Conservation (phyloP, 352 stramenopile genomes). For the Detonula confervacea region DNA sequence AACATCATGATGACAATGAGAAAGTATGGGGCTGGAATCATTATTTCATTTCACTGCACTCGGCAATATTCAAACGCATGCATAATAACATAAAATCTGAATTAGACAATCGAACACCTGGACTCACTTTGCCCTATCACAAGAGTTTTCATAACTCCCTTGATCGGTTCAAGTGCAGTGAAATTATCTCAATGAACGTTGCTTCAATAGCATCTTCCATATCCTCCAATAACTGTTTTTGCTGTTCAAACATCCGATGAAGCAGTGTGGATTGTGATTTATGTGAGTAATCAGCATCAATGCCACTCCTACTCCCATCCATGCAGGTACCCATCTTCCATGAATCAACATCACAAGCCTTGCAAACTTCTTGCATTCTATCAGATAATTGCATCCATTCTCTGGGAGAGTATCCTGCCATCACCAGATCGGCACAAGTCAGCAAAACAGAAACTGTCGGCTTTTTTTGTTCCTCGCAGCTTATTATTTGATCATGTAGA, state of each 20-base stretch:
- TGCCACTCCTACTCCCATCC: constrained; percentile 1
- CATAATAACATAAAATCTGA: constrained; percentile 3
- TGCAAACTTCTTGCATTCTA: constrained; percentile 32
- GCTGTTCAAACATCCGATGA: constrained; percentile 28
- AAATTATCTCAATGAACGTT: constrained; percentile 42
- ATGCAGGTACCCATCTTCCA: constrained; percentile 36
- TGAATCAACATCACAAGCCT: constrained; percentile 17
- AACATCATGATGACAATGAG: background rate
- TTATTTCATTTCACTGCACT: constrained; percentile 3
- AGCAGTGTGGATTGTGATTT: constrained; percentile 15
- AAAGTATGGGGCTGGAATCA: background rate
- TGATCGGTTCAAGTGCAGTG: constrained; percentile 1
- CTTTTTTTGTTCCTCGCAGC: background rate
- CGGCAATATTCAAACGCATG: constrained; percentile 1
- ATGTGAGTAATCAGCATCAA: constrained; percentile 6
- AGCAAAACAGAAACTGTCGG: constrained; percentile 22
- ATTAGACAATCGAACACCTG: background rate
- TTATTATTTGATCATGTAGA: constrained; percentile 6
- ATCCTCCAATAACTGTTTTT: constrained; percentile 27
- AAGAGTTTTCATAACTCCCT: background rate
- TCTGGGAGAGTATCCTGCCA: constrained; percentile 23
- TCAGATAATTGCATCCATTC: constrained; percentile 28
- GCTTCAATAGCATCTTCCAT: constrained; percentile 36
- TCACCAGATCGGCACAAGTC: constrained; percentile 22
- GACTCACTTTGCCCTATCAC: background rate